Evolutionary conservation across 805 yeast genomes (phyloP).

Genomic region (Wickerhamomyces mucosus): DNA sequence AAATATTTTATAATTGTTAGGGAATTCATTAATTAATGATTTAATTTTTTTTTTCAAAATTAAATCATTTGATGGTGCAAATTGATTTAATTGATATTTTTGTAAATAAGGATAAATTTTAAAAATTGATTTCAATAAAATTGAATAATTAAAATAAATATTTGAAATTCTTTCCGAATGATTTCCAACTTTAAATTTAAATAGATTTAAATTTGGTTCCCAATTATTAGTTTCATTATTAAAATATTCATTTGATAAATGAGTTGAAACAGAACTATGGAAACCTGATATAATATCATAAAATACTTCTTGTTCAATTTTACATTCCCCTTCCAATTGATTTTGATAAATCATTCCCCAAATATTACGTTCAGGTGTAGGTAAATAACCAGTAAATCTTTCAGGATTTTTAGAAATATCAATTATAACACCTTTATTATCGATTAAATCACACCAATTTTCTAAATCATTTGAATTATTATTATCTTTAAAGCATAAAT

Average conservation of each 20-base stretch:
- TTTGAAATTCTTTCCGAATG: slow-evolving; percentile 82
- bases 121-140: slow-evolving; percentile 71
- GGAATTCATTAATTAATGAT: slow-evolving; percentile 13
- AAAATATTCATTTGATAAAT: slow-evolving; percentile 75
- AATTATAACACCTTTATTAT: slow-evolving; percentile 64
- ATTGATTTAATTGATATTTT: slow-evolving; percentile 38
- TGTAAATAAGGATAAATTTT: slow-evolving; percentile 49
- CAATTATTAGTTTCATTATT: slow-evolving; percentile 66
- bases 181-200: slow-evolving; percentile 84
- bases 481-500: slow-evolving; percentile 25
- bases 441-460: slow-evolving; percentile 65
- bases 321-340: slow-evolving; percentile 46
- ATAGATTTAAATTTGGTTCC: slow-evolving; percentile 74
- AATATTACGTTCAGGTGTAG: slow-evolving; percentile 81
- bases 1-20: slow-evolving; percentile 27
- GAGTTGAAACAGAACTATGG: slow-evolving; percentile 94
- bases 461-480: slow-evolving; percentile 28
- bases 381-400: slow-evolving; percentile 93
- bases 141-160: slow-evolving; percentile 85
- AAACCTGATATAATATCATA: slow-evolving; percentile 83
- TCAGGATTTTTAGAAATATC: slow-evolving; percentile 87
- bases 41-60: slow-evolving; percentile 35
- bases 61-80: slow-evolving; percentile 30
- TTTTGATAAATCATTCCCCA: slow-evolving; percentile 92
- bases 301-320: slow-evolving; percentile 78